phyloP scores from a whole-genome alignment of 2,329 filamentous ascomycete genomes.

The Venturia oleaginea region DNA sequence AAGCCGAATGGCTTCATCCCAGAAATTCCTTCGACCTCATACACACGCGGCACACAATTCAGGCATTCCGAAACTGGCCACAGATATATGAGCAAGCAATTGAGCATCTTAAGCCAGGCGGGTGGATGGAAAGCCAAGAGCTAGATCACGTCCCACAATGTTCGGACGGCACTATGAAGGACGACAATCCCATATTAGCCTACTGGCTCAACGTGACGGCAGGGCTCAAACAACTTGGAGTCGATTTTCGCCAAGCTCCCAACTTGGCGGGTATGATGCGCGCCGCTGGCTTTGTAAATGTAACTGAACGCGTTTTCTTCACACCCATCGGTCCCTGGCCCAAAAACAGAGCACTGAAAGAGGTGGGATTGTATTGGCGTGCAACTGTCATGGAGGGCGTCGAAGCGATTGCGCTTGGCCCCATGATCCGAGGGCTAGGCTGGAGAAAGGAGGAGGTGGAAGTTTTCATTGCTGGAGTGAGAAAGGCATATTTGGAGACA shows the following conservation, averaged over 20 bases:
- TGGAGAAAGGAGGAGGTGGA: conserved; percentile 13
- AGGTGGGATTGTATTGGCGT: conserved; percentile 19
- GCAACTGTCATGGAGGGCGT: conserved; percentile 19
- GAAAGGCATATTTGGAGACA: conserved; percentile 4
- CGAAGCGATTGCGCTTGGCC: conserved; percentile 18
- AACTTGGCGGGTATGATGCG: conserved; percentile 5
- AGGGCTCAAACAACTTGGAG: conserved; percentile 36
- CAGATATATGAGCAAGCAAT: conserved; percentile 42
- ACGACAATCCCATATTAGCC: conserved; percentile 34
- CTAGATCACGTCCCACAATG: conserved; percentile 19
- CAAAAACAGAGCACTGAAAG: conserved; percentile 22
- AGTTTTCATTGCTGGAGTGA: conserved; percentile 9
- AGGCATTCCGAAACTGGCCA: conserved; percentile 46
- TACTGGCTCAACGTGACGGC: conserved; percentile 41
- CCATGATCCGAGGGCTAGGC: conserved; percentile 18
- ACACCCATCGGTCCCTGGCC: conserved; percentile 50
- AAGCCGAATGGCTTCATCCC: conserved; percentile 20
- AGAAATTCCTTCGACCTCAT: conserved; percentile 46
- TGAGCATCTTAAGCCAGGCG: conserved; percentile 32
- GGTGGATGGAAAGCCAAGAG: conserved; percentile 38
- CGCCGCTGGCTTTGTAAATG: conserved; percentile 42
- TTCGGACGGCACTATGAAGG: conserved; percentile 32
- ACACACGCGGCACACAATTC: conserved; percentile 43
- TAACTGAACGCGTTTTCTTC: conserved; percentile 42
- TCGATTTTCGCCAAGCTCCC: conserved; percentile 25